phyloP scores from a whole-genome alignment of 768 basidiomycete genomes.

The Phlebiopsis flavidoalba region DNA sequence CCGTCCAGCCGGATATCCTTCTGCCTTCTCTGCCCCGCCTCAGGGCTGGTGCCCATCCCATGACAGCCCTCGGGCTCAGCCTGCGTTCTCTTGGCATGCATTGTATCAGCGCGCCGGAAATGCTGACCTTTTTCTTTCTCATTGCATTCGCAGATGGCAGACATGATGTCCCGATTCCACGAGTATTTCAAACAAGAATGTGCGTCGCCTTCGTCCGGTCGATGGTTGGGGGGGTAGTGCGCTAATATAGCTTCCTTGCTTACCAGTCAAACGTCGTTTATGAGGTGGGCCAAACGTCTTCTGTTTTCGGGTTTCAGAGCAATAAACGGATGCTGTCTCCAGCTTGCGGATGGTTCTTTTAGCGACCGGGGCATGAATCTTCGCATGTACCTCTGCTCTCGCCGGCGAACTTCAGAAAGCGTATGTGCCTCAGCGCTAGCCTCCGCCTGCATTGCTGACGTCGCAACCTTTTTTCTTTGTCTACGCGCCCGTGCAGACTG shows the following conservation, averaged over 20 bases:
- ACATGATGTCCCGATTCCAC: conserved; percentile 20
- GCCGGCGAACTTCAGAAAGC: conserved; percentile 34
- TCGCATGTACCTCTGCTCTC: conserved; percentile 34
- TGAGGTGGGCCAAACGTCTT: neutral
- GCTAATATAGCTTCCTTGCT: neutral
- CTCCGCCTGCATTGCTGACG: neutral
- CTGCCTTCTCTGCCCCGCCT: too few species aligned
- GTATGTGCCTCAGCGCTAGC: conserved; percentile 24
- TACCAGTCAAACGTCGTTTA: neutral
- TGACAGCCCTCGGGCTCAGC: too few species aligned
- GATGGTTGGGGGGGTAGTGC: neutral
- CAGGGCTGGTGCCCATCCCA: too few species aligned
- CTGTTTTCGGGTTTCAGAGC: neutral
- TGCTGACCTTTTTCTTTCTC: neutral
- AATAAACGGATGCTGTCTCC: neutral
- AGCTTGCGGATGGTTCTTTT: conserved; percentile 54
- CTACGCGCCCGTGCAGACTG: conserved; percentile 32
- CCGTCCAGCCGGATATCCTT: too few species aligned
- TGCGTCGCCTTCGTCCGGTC: conserved; percentile 19
- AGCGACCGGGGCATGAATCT: conserved; percentile 39
- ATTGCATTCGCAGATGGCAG: conserved; percentile 1
- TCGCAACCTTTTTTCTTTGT: neutral
- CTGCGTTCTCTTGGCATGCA: too few species aligned
- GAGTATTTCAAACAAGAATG: conserved; percentile 44
- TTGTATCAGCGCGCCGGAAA: too few species aligned